Conservation (phyloP, 2,329 filamentous ascomycete genomes). For the Fusarium begoniae region DNA sequence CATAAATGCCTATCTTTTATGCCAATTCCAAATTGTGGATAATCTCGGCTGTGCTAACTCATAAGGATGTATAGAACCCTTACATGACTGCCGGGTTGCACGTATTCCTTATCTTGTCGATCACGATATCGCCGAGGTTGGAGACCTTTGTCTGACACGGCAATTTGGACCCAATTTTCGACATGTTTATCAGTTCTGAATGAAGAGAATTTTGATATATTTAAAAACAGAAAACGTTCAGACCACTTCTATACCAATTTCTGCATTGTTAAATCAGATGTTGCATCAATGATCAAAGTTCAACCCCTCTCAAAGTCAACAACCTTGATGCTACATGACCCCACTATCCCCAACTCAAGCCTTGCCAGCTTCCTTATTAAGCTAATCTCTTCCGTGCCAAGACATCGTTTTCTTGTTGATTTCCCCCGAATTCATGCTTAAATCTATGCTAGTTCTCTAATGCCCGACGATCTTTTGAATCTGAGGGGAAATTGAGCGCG, state of each 20-base stretch:
- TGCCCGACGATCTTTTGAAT: neutral
- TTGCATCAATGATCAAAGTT: neutral
- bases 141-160: accelerated
- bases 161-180: neutral
- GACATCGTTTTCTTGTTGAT: neutral
- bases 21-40: neutral
- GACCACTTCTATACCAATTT: neutral
- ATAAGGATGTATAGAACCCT: neutral
- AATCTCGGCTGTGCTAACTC: neutral
- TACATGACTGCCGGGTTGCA: neutral
- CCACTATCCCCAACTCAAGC: neutral
- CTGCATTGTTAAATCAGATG: accelerated
- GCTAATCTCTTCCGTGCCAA: conserved; percentile 28
- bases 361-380: conserved; percentile 28
- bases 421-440: conserved; percentile 12
- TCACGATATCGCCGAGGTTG: neutral
- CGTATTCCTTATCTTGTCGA: conserved; percentile 17
- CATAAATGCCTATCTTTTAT: neutral
- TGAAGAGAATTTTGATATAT: neutral
- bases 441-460: neutral
- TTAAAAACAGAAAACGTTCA: accelerated
- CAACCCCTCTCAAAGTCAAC: conserved; percentile 11
- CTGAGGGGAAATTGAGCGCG: neutral
- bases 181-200: accelerated
- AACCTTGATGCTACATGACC: conserved; percentile 10